Evolutionary conservation across 805 yeast species (phyloP).

Genomic region (Pichia insulana): DNA sequence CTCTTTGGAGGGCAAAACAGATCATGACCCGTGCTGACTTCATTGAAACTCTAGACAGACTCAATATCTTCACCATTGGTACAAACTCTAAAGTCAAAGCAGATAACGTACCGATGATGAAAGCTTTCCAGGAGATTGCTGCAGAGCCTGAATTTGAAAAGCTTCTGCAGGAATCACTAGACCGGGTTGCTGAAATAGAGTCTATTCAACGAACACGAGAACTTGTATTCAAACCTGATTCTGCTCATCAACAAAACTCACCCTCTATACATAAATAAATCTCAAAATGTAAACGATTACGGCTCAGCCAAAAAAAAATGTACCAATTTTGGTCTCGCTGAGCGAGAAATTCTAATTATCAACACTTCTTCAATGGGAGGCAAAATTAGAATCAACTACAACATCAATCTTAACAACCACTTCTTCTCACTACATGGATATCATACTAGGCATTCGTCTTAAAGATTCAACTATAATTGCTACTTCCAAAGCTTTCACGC

Average conservation of each 20-base stretch:
- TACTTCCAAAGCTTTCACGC: constrained; percentile 88
- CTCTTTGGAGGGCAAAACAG: constrained; percentile 77
- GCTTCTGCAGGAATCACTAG: constrained; percentile 52
- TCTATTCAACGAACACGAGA: constrained; percentile 73
- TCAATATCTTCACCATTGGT: constrained; percentile 75
- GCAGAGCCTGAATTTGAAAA: constrained; percentile 63
- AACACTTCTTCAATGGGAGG: no score
- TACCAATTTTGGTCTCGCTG: no score
- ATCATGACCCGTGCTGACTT: constrained; percentile 80
- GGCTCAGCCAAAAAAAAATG: no score
- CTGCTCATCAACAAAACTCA: no score
- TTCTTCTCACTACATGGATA: constrained; percentile 60
- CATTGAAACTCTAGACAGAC: constrained; percentile 63
- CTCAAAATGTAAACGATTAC: no score
- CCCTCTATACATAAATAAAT: no score
- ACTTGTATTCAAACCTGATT: constrained; percentile 41
- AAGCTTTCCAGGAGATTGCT: constrained; percentile 75
- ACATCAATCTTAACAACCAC: no score
- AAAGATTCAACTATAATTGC: constrained; percentile 78
- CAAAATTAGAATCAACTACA: constrained; percentile 12
- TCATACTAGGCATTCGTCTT: constrained; percentile 77
- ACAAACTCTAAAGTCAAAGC: constrained; percentile 65
- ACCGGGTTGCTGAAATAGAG: constrained; percentile 68
- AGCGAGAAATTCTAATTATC: no score
- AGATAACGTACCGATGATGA: constrained; percentile 83